Percentiles rank a stretch among this genome's conserved stretches.
phyloP scores from a whole-genome alignment of 331 rosid species.

The Saraca asoca region DNA sequence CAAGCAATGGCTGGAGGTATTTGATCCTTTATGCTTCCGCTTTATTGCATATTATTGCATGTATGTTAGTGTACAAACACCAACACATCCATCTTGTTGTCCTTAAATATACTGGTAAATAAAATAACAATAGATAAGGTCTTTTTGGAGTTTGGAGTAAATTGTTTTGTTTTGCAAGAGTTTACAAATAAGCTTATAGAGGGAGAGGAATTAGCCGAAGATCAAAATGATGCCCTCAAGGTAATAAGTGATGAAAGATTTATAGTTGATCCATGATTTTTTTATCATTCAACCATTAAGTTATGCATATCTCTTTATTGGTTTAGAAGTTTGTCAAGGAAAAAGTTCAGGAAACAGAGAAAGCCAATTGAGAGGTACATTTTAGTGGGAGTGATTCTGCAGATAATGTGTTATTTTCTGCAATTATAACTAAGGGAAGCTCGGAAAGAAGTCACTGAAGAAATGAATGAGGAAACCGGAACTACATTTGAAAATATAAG shows the following conservation, averaged over 20 bases:
- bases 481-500: slow-evolving; percentile 69
- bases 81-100: background rate
- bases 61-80: too few species aligned
- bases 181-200: slow-evolving; percentile 70
- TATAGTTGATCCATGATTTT: slow-evolving; percentile 14
- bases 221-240: slow-evolving; percentile 75
- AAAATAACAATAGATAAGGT: background rate
- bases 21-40: too few species aligned
- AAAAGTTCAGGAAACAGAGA: slow-evolving; percentile 77
- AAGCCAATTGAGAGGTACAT: slow-evolving; percentile 67
- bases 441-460: slow-evolving; percentile 66
- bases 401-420: slow-evolving; percentile 10
- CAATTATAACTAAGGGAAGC: slow-evolving; percentile 53
- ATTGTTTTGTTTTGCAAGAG: slow-evolving; percentile 54
- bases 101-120: background rate
- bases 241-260: slow-evolving; percentile 36
- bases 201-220: slow-evolving; percentile 69
- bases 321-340: slow-evolving; percentile 75
- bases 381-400: slow-evolving; percentile 14
- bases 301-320: slow-evolving; percentile 10
- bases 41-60: too few species aligned
- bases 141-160: slow-evolving; percentile 13
- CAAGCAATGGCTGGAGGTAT: too few species aligned
- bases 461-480: slow-evolving; percentile 74
- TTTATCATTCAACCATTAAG: background rate